Base-by-base conservation (phyloP, 2,329 filamentous ascomycete species). In the Helminthosporium solani region DNA sequence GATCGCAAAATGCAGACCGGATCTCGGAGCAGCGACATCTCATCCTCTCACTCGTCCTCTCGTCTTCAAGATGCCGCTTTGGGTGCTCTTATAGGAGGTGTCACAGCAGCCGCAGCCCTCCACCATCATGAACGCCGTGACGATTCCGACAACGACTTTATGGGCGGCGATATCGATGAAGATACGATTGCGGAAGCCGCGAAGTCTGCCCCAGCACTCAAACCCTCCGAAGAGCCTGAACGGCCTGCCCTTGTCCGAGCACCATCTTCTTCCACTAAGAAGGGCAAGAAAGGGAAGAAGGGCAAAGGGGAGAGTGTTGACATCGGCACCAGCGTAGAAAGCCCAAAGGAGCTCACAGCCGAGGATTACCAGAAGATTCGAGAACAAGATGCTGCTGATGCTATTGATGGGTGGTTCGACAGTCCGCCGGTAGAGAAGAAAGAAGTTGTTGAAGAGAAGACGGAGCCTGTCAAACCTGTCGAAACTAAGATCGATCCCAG, bases 241-340 rank as follows among this genome's bases (percentile, higher is more conserved):
- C 46, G 42, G 18, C 46, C 56, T 7, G 35, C 39, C 15, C 34
- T 46, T 19, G 38, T 44, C 14, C 53, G 41, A n/a, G 36, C 47
- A 3, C 38, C 53, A 15, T 50, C 51, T 7, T 39, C 52, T 8
- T 59, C 40, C 12, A 50, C 47, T 8, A 65, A 68, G 50, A 70
- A 66, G 44, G 47, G 40, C 11, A 66, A 67, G 52, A 68, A 70
- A 50, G 56, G 54, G 16, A 69, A 66, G 46, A 66, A 66, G 31
- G 57, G 54, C 2, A 66, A 64, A 40, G 49, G 56, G 21, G 60
- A 62, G 40, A 64, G 56, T 16, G 47, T 57, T 12, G 53, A 57
- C 18, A 37, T 57, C 2, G 44, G 21, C 20, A 20, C 39, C 28
- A 31, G 39, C 15, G 20, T 25, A 6, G 46, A 48, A 27, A 19